Evolutionary conservation across 2,329 filamentous ascomycete genomes (phyloP), one percentile per base, ranked within the genome.

Genomic region (Epichloe uncinata): DNA sequence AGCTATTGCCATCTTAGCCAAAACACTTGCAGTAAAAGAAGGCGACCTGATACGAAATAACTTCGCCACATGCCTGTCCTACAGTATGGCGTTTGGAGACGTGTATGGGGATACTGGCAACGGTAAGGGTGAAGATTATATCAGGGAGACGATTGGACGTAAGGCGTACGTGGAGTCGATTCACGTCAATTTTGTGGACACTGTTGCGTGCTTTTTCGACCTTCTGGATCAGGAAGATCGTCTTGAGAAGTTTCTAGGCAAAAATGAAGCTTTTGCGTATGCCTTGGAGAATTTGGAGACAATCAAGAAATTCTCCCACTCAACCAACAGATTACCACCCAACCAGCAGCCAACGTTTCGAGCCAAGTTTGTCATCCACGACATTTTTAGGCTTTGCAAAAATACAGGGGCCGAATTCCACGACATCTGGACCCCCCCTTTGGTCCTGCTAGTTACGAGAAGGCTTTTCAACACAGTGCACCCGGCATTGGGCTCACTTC

Each of bases 271-370:
- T 1, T 81, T 86, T 48, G 63, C 66, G 1, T 73, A 79, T 49
- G 82, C 87, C 3, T 75, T 77, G 2, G 69, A 80, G 30, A 79
- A 77, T 33, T 76, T 95, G 66, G 69, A 71, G 15, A 73, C 79
- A 30, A 95, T 98, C 60, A 83, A 81, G 55, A 66, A 63, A 3
- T 81, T 83, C 55, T 79, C 85, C 33, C 72, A 82, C 55, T 89
- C 89, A 0, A 69, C 72, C 2, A 74, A 78, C 30, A 66, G 70
- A 12, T 69, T 96, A 7, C 85, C 88, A 3, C 73, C 83, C 11
- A 87, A 84, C 50, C 89, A 95, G 57, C 90, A 97, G 59, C 93
- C 93, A 3, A 82, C 81, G 48, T 97, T 96, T 68, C 84, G 78
- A 56, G 82, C 84, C 30, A 88, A 83, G 56, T 85, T 84, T 58